Base-by-base conservation (phyloP, 495 filamentous ascomycete species). In the Hypoxylon trugodes region DNA sequence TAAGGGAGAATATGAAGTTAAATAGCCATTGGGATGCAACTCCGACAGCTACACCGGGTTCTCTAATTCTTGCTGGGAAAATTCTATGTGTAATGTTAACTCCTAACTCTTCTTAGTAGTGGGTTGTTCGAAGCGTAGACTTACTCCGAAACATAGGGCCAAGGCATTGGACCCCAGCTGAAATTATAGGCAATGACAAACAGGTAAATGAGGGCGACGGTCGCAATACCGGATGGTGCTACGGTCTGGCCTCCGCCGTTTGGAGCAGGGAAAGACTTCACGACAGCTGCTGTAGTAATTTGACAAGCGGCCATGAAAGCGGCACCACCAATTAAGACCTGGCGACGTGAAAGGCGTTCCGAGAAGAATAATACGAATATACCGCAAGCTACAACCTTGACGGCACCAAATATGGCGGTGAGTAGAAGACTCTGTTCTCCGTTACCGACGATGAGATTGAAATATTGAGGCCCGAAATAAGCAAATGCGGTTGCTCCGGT, bases 21-120 rank as follows among this genome's bases (percentile, higher is more conserved):
- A 78, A 82, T 0, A 82, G 65, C 82, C 81, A 84, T 40, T 84
- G 80, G 0, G 76, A 74, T n/a, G 77, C 75, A n/a, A 72, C 67
- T 19, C 69, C 70, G 7, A 70, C 54, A 1, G 76, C 79, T 1
- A 80, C 73, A 15, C 79, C 80, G 3, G 79, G 61, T 55, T 76
- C 80, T 36, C 81, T 73, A 13, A 83, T 80, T 1, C 80, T 75
- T 0, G 76, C 74, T 1, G 81, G 76, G 66, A 83, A 83, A 46
- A 82, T 82, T 57, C 82, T 82, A 8, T 69, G 65, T 0, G 46
- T 59, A 52, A 74, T 76, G 1, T 77, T 76, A 78, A 76, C 74
- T 1, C 69, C 74, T 22, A 19, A 67, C 0, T 73, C 72, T 6
- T 73, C 75, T 18, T 16, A n/a, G 46, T 0, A 15, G 25, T 25